Conservation (phyloP, 192 early-diverging fungal genomes). For the Rhizophagus sp. region DNA sequence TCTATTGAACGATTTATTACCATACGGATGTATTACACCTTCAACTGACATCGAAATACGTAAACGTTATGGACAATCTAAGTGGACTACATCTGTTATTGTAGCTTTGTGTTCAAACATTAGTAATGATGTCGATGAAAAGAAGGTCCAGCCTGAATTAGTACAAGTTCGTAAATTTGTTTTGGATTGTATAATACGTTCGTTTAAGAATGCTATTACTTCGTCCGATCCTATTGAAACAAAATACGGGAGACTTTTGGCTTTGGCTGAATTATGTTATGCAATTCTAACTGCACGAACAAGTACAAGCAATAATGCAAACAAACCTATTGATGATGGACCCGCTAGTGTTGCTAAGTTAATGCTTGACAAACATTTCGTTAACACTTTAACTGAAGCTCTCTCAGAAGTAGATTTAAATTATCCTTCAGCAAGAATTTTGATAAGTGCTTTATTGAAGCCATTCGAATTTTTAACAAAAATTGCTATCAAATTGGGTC, state of each 20-base stretch:
- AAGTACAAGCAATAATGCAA: slow-evolving; percentile 17
- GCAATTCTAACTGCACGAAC: slow-evolving; percentile 63
- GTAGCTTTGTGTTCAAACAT: slow-evolving; percentile 58
- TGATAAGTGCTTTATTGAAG: slow-evolving; percentile 78
- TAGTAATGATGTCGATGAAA: slow-evolving; percentile 47
- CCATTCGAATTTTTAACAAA: slow-evolving; percentile 90
- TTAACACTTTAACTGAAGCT: slow-evolving; percentile 74
- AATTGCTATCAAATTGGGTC: slow-evolving; percentile 82
- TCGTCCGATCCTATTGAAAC: slow-evolving; percentile 49
- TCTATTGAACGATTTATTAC: slow-evolving; percentile 70
- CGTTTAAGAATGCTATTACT: slow-evolving; percentile 64
- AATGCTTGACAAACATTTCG: slow-evolving; percentile 90
- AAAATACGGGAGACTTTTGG: slow-evolving; percentile 69
- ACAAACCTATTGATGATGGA: slow-evolving; percentile 55
- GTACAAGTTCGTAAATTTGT: slow-evolving; percentile 64
- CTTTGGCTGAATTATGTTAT: slow-evolving; percentile 66
- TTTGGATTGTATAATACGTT: slow-evolving; percentile 62
- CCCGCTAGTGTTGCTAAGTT: slow-evolving; percentile 65
- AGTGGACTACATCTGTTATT: slow-evolving; percentile 66
- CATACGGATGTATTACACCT: slow-evolving; percentile 48
- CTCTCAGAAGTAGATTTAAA: slow-evolving; percentile 87
- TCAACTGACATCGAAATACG: slow-evolving; percentile 48
- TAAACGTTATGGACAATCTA: slow-evolving; percentile 64
- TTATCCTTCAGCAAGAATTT: slow-evolving; percentile 77
- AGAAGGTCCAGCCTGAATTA: slow-evolving; percentile 55